A percentile compares a stretch with the other conserved stretches of the same genome.
These are phyloP conservation scores for Blattamonas nauphoetae DNA, from an alignment of 78 protist genomes.

Conservation along the genomic window DNA sequence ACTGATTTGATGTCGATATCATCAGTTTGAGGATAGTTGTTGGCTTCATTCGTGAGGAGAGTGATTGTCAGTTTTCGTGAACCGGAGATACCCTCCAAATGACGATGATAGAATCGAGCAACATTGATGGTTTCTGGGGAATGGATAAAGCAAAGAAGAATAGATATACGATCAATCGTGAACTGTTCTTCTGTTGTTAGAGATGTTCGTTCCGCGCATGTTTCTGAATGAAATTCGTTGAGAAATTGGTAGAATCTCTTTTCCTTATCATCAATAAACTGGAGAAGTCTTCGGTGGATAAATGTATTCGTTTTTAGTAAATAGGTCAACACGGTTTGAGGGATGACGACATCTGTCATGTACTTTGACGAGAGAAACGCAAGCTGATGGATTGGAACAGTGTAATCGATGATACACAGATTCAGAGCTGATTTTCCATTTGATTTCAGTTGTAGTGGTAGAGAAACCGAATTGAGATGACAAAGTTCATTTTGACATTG, in stretches of 20 bases:
- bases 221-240: background rate
- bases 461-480: no score
- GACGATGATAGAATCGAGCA: background rate
- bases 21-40: background rate
- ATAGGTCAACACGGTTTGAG: conserved; percentile 33
- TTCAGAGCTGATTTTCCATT: no score
- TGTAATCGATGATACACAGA: conserved; percentile 27
- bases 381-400: conserved; percentile 33
- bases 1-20: background rate
- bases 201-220: background rate
- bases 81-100: background rate
- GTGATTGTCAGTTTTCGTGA: no score
- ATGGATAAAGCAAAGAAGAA: background rate
- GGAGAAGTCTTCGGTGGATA: conserved; percentile 4
- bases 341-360: conserved; percentile 14
- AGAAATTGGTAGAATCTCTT: background rate
- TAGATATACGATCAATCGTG: background rate
- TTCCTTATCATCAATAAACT: background rate
- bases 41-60: background rate
- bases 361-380: conserved; percentile 19
- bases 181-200: conserved; percentile 18
- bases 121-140: conserved; percentile 5
- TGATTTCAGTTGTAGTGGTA: no score
- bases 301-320: background rate
- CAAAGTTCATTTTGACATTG: no score